These are phyloP conservation scores for Malassezia sp. DNA, from an alignment of 1,284 basidiomycete genomes.

Conservation along the genomic window DNA sequence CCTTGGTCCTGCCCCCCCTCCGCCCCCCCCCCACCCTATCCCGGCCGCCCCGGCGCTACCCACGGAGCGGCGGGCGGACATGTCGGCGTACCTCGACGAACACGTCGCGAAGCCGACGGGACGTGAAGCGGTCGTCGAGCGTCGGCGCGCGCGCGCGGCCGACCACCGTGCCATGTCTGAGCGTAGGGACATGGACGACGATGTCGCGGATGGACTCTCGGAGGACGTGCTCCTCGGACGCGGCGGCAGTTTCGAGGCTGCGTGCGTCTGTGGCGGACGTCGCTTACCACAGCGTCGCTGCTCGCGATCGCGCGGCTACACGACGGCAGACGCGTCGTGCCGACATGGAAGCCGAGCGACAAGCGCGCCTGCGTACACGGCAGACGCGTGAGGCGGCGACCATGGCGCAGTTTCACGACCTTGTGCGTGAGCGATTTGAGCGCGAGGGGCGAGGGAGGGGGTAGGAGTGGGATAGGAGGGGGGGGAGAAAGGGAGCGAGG, in stretches of 20 bases:
- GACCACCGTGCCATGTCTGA: constrained; percentile 24
- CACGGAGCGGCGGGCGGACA: neutral
- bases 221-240: constrained; percentile 8
- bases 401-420: constrained; percentile 29
- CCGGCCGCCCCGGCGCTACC: neutral
- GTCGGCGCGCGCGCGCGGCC: constrained; percentile 12
- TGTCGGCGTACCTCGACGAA: constrained; percentile 13
- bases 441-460: no score
- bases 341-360: constrained; percentile 15
- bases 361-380: constrained; percentile 17
- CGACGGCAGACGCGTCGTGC: constrained; percentile 9
- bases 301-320: constrained; percentile 9
- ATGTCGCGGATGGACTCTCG: constrained; percentile 17
- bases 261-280: neutral
- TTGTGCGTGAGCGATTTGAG: no score
- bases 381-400: constrained; percentile 22
- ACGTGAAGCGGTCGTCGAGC: constrained; percentile 23
- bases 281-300: neutral
- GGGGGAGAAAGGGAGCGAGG: no score
- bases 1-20: no score
- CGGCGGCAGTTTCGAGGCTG: constrained; percentile 1
- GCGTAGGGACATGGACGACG: constrained; percentile 20
- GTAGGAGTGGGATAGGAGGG: no score
- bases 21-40: no score
- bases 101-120: constrained; percentile 23